Evolutionary conservation across 768 basidiomycete genomes (phyloP), one percentile per base, ranked within the genome.

Genomic region (Ramaria rubella): DNA sequence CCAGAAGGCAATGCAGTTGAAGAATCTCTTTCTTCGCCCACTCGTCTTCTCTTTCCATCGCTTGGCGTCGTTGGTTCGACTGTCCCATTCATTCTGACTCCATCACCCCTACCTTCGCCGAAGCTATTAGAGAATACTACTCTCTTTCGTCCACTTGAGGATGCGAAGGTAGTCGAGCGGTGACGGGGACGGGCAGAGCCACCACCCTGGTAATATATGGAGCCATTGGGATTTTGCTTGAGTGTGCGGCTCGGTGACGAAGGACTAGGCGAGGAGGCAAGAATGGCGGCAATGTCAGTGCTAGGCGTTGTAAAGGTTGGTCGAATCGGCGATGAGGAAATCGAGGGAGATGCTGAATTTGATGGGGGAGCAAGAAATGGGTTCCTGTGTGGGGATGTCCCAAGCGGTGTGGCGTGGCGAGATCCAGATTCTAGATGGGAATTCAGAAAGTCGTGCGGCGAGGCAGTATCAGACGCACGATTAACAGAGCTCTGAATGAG

Each of bases 181-280:
- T 87, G 89, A 46, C 79, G 79, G 19, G 75, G 71, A 62, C 78
- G 82, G 12, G 88, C 81, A 62, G 85, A 88, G 42, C 87, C 87
- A 30, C 74, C 84, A n/a, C 88, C 89, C 61, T 83, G 78, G 84
- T 85, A 89, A 48, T 77, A 76, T 68, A 86, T 86, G 31, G 71
- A 64, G 21, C 88, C 88, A 64, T 90, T 91, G 0, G 88, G 88
- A 63, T 91, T 91, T 65, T 73, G 80, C 21, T 76, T 65, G 6
- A 90, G 70, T 9, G 77, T 82, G 31, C 55, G 55, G 7, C 19
- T 21, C 9, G 45, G 12, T 8, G 52, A 38, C 1, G 38, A 33
- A 3, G 52, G 14, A 42, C 29, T 11, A 23, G 38, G 24, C 17
- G 55, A 48, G 21, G 24, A 48, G 7, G 52, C 38, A 12, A 54